These are phyloP conservation scores for Huiozyma sinensis DNA, from an alignment of 805 yeast genomes.

Conservation along the genomic window DNA sequence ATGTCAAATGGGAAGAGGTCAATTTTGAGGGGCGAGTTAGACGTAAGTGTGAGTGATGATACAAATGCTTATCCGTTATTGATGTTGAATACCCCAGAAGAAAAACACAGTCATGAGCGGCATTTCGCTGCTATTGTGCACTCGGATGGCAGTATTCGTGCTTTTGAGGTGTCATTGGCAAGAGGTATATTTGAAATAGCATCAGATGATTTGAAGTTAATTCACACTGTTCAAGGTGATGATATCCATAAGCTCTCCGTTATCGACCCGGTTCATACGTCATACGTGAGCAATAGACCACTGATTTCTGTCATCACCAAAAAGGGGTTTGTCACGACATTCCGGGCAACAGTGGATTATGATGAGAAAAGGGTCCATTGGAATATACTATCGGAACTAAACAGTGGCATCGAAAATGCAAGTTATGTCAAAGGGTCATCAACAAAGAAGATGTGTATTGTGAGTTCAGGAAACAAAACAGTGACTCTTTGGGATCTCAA, in stretches of 20 bases:
- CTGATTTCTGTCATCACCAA: conserved; percentile 50
- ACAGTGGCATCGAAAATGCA: conserved; percentile 46
- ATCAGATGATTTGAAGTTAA: conserved; percentile 11
- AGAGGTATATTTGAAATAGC: conserved; percentile 28
- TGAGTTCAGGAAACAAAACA: conserved; percentile 40
- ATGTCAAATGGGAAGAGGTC: conserved; percentile 13
- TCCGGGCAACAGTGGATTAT: conserved; percentile 30
- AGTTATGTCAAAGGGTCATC: conserved; percentile 62
- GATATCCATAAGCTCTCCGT: conserved; percentile 39
- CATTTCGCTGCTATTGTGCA: conserved; percentile 46
- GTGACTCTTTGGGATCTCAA: conserved; percentile 74
- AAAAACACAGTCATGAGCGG: conserved; percentile 21
- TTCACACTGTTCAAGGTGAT: conserved; percentile 25
- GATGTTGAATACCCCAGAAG: conserved; percentile 30
- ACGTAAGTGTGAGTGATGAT: neutral
- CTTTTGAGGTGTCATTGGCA: conserved; percentile 23
- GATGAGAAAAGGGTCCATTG: conserved; percentile 33
- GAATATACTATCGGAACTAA: conserved; percentile 39
- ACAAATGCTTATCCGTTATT: conserved; percentile 12
- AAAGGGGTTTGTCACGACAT: conserved; percentile 39
- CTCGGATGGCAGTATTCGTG: conserved; percentile 21
- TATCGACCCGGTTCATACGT: conserved; percentile 53
- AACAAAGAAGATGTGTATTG: conserved; percentile 62
- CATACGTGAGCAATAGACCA: conserved; percentile 27
- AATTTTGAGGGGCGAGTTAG: conserved; percentile 3